Conservation (phyloP, 495 filamentous ascomycete genomes). For the Staphylotrichum tortipilum region DNA sequence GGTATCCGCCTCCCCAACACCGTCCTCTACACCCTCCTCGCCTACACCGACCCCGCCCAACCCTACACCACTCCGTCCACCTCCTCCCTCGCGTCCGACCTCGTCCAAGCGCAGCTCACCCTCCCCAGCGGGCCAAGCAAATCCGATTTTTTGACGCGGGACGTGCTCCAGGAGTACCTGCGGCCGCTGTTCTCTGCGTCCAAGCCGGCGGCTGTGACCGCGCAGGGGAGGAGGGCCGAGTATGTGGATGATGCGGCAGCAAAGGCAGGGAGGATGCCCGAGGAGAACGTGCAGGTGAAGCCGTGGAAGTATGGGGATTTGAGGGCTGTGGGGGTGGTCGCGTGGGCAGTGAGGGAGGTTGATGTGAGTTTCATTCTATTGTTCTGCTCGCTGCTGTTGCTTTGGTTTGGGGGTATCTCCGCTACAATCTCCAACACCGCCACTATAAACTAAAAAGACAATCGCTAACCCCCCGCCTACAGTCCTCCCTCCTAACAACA, state of each 20-base stretch:
- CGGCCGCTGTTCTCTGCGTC: conserved; percentile 63
- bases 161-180: conserved; percentile 45
- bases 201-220: conserved; percentile 54
- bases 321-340: conserved; percentile 54
- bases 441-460: neutral
- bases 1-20: conserved; percentile 7
- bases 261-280: conserved; percentile 29
- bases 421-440: neutral
- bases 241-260: conserved; percentile 38
- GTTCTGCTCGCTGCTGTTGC: too few relatives aligned
- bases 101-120: conserved; percentile 38
- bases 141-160: conserved; percentile 42
- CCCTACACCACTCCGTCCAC: conserved; percentile 45
- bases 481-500: conserved; percentile 14
- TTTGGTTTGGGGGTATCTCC: conserved; percentile 1
- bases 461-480: neutral
- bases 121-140: conserved; percentile 1
- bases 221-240: conserved; percentile 50
- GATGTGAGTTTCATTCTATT: conserved; percentile 28
- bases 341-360: conserved; percentile 52
- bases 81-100: conserved; percentile 21
- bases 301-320: conserved; percentile 66
- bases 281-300: conserved; percentile 47
- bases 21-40: conserved; percentile 26
- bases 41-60: conserved; percentile 43